These are phyloP conservation scores for Naganishia friedmannii DNA, from an alignment of 768 basidiomycete genomes.

Conservation along the genomic window DNA sequence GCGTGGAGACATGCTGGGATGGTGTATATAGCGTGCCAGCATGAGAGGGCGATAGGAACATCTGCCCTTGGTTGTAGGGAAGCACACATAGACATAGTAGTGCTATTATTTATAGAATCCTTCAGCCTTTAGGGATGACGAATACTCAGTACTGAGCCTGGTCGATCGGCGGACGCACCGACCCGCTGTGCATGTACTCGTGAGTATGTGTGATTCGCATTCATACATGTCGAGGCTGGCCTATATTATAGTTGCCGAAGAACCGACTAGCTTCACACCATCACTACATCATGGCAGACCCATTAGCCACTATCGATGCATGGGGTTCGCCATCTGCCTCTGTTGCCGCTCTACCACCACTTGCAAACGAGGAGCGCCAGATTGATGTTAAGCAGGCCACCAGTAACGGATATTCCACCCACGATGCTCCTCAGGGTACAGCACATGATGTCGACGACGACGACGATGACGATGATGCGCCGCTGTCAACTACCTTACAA, in stretches of 20 bases:
- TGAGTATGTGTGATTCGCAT: too few species aligned
- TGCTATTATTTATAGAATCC: too few species aligned
- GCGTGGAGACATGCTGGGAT: neutral
- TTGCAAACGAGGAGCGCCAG: constrained; percentile 1
- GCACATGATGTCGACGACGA: constrained; percentile 9
- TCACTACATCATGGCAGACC: constrained; percentile 21
- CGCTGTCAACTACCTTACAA: constrained; percentile 2
- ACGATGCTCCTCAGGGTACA: neutral
- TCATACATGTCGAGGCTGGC: too few species aligned
- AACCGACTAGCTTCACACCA: too few species aligned
- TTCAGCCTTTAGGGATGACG: too few species aligned
- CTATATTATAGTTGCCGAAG: too few species aligned
- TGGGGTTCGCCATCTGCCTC: constrained; percentile 22
- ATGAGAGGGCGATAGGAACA: neutral
- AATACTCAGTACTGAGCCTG: too few species aligned
- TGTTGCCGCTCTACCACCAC: constrained; percentile 5
- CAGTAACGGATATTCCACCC: neutral
- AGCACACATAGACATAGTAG: too few species aligned
- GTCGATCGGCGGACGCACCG: too few species aligned
- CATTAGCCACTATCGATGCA: constrained; percentile 18
- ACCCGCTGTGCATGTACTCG: too few species aligned
- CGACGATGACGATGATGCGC: constrained; percentile 16
- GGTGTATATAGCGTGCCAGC: neutral
- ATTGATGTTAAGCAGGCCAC: neutral
- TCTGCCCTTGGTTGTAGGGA: neutral